Evolutionary conservation across 371 early-diverging fungal genomes (phyloP).

Genomic region (Mortierella sp.): DNA sequence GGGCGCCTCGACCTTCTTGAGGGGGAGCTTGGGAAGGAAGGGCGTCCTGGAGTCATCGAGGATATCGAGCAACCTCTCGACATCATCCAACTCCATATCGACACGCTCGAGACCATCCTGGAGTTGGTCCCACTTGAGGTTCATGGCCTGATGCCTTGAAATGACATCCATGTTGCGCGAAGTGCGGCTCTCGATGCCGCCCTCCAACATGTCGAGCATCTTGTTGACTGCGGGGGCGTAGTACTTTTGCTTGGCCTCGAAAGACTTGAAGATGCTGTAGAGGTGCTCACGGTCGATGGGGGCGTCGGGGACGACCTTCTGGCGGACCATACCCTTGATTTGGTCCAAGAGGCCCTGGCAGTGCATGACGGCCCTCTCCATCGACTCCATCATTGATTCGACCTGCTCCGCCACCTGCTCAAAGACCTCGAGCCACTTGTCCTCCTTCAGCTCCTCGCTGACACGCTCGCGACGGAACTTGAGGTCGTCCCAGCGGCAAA

Average conservation of each 20-base stretch:
- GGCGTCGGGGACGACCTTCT: slow-evolving; percentile 54
- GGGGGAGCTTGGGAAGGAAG: slow-evolving; percentile 54
- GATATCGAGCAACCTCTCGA: slow-evolving; percentile 60
- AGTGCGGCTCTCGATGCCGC: slow-evolving; percentile 68
- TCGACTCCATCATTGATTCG: slow-evolving; percentile 72
- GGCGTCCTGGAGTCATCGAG: slow-evolving; percentile 47
- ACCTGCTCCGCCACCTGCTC: slow-evolving; percentile 72
- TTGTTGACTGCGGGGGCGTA: slow-evolving; percentile 72
- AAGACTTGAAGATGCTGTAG: slow-evolving; percentile 66
- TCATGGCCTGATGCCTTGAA: slow-evolving; percentile 65
- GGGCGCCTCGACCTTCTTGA: slow-evolving; percentile 41
- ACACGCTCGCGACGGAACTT: slow-evolving; percentile 53
- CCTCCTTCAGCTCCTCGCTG: slow-evolving; percentile 71
- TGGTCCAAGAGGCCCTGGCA: slow-evolving; percentile 67
- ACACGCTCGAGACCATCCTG: slow-evolving; percentile 67
- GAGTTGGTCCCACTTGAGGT: slow-evolving; percentile 66
- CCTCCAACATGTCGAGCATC: slow-evolving; percentile 71
- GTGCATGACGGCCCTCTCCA: slow-evolving; percentile 68
- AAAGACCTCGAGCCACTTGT: slow-evolving; percentile 73
- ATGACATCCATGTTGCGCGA: slow-evolving; percentile 62
- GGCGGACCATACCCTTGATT: slow-evolving; percentile 46
- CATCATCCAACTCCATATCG: slow-evolving; percentile 60
- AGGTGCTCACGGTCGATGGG: slow-evolving; percentile 68
- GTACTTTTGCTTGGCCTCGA: slow-evolving; percentile 75
- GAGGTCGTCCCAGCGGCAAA: slow-evolving; percentile 66